These are phyloP conservation scores for Cercospora citrullina DNA, from an alignment of 2,329 filamentous ascomycete genomes.

Conservation along the genomic window DNA sequence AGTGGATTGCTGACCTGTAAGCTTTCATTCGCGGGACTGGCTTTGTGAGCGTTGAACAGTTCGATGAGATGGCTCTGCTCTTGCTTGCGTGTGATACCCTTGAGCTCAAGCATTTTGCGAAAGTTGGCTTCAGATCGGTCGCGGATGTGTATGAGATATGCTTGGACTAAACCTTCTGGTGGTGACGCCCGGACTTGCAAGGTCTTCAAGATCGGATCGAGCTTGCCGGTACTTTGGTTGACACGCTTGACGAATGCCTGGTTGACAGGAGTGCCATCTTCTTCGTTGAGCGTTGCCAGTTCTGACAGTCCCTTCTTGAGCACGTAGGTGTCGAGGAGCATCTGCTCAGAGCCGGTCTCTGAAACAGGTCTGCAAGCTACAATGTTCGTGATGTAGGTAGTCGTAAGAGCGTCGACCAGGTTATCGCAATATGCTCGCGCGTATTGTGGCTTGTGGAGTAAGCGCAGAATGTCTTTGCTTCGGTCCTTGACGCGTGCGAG, in stretches of 20 bases:
- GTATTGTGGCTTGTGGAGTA: constrained; percentile 89
- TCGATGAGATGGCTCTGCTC: constrained; percentile 84
- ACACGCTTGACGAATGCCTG: constrained; percentile 81
- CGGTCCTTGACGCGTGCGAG: constrained; percentile 70
- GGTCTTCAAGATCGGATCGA: constrained; percentile 93
- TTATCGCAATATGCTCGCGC: constrained; percentile 94
- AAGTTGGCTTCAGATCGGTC: constrained; percentile 95
- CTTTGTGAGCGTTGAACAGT: constrained; percentile 83
- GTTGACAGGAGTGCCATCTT: constrained; percentile 55
- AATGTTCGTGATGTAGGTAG: constrained; percentile 76
- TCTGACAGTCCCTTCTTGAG: constrained; percentile 76
- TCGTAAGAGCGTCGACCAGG: constrained; percentile 82
- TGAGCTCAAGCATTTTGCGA: constrained; percentile 91
- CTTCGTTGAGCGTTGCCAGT: constrained; percentile 62
- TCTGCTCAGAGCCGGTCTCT: constrained; percentile 94
- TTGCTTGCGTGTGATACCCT: constrained; percentile 76
- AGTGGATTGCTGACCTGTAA: constrained; percentile 68
- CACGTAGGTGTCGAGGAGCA: constrained; percentile 93
- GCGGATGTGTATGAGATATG: constrained; percentile 94
- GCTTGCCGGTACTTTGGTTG: constrained; percentile 76
- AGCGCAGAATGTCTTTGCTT: constrained; percentile 70
- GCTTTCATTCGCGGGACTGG: constrained; percentile 64
- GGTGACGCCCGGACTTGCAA: constrained; percentile 90
- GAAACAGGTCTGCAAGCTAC: constrained; percentile 88
- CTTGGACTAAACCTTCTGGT: constrained; percentile 90